These are phyloP conservation scores for Paragyromitra xinjiangensis DNA, from an alignment of 495 filamentous ascomycete genomes.

Conservation along the genomic window DNA sequence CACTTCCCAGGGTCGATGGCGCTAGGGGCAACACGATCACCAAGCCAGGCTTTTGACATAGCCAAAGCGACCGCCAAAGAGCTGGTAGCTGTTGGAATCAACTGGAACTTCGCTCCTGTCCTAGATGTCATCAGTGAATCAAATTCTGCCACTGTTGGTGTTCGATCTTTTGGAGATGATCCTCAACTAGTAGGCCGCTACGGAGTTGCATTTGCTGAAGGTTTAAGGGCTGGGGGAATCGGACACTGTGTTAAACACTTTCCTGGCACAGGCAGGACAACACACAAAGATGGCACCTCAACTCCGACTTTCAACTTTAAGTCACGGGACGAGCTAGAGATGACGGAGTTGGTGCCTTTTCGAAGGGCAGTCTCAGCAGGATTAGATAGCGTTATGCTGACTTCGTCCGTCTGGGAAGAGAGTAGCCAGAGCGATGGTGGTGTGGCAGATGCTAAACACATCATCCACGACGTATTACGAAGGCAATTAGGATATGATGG, in stretches of 20 bases:
- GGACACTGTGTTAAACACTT: slow-evolving; percentile 59
- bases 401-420: slow-evolving; percentile 57
- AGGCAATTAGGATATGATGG: slow-evolving; percentile 58
- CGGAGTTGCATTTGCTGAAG: slow-evolving; percentile 58
- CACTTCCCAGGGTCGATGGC: slow-evolving; percentile 59
- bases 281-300: slow-evolving; percentile 48
- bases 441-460: slow-evolving; percentile 49
- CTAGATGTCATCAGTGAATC: slow-evolving; percentile 57
- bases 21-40: slow-evolving; percentile 57
- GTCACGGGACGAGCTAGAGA: slow-evolving; percentile 53
- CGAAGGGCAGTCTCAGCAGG: slow-evolving; percentile 57
- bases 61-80: slow-evolving; percentile 58
- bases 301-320: slow-evolving; percentile 53
- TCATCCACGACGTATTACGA: slow-evolving; percentile 57
- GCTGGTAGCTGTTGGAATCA: slow-evolving; percentile 57
- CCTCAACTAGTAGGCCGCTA: slow-evolving; percentile 56
- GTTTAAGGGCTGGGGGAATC: slow-evolving; percentile 56
- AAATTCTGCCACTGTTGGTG: slow-evolving; percentile 47
- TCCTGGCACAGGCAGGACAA: slow-evolving; percentile 52
- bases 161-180: slow-evolving; percentile 58
- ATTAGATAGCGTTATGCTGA: slow-evolving; percentile 58
- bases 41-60: slow-evolving; percentile 58
- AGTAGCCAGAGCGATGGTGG: slow-evolving; percentile 36
- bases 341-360: slow-evolving; percentile 57
- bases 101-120: slow-evolving; percentile 59